phyloP scores from a whole-genome alignment of 345 rosid genomes.

The Hypericum perforatum region DNA sequence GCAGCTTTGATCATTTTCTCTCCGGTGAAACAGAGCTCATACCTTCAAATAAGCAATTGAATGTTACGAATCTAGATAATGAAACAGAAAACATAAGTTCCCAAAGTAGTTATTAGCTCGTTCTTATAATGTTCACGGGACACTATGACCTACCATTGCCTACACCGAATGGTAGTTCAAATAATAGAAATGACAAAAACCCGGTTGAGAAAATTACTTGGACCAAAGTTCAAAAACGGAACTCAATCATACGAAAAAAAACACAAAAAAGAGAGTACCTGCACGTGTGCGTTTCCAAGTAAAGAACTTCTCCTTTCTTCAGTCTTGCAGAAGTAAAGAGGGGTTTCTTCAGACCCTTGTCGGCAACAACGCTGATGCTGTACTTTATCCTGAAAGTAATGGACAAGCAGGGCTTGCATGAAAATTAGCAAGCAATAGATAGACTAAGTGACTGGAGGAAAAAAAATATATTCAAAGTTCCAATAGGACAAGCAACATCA shows the following conservation, averaged over 20 bases:
- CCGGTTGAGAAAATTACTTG: background rate
- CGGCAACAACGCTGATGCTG: constrained; percentile 92
- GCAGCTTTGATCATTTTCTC: constrained; percentile 70
- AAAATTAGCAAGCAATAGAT: constrained; percentile 7
- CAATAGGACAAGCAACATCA: background rate
- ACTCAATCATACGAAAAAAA: constrained; percentile 7
- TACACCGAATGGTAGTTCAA: too few relatives aligned
- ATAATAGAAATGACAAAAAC: constrained; percentile 5
- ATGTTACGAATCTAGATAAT: background rate
- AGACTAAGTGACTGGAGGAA: background rate
- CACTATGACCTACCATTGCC: too few relatives aligned
- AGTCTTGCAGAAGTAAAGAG: constrained; percentile 92
- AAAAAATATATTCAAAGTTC: background rate
- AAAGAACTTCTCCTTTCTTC: constrained; percentile 96
- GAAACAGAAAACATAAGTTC: background rate
- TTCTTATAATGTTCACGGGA: too few relatives aligned
- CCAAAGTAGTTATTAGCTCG: too few relatives aligned
- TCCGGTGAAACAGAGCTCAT: constrained; percentile 85
- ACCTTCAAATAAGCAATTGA: constrained; percentile 32
- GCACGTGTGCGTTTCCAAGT: constrained; percentile 91
- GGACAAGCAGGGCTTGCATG: constrained; percentile 2
- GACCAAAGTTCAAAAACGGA: background rate
- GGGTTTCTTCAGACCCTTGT: constrained; percentile 93
- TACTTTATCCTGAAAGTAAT: constrained; percentile 63
- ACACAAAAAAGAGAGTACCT: constrained; percentile 38